Percentiles rank a stretch among this genome's conserved stretches.
Conservation (phyloP, 176 grass and related monocot species). For the Eragrostis nindensis region DNA sequence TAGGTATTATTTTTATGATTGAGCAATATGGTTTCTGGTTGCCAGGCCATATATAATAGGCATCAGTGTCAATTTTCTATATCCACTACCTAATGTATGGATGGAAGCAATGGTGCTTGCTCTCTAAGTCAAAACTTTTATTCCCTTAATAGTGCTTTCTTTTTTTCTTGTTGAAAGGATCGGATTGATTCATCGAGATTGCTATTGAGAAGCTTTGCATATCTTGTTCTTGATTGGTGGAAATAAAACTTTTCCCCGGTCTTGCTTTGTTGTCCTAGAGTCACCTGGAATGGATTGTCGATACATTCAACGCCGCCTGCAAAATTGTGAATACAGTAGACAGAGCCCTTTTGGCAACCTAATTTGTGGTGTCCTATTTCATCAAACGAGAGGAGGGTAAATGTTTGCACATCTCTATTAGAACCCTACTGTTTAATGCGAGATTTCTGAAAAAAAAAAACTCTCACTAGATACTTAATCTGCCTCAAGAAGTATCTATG, state of each 20-base stretch:
- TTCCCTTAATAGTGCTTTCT: neutral
- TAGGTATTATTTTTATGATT: too few species aligned
- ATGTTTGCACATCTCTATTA: neutral
- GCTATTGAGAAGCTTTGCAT: neutral
- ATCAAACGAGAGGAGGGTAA: neutral
- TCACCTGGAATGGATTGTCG: neutral
- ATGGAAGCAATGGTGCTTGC: neutral
- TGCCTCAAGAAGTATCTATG: neutral
- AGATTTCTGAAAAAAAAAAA: neutral
- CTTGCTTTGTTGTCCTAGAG: conserved; percentile 20
- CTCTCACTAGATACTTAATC: neutral
- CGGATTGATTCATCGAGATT: too few species aligned
- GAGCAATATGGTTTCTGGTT: neutral
- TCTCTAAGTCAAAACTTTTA: conserved; percentile 8
- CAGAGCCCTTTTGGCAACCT: too few species aligned
- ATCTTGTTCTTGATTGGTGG: conserved; percentile 35
- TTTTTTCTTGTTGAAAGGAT: neutral
- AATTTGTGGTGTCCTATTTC: neutral
- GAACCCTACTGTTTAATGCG: neutral
- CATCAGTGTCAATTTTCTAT: neutral
- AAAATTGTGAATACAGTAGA: neutral
- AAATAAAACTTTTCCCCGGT: neutral
- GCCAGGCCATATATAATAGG: neutral
- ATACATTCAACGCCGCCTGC: neutral
- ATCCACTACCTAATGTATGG: neutral